Percentiles rank a stretch among this genome's conserved stretches.
phyloP scores from a whole-genome alignment of 805 yeast species.

The Yamadazyma scolyti region DNA sequence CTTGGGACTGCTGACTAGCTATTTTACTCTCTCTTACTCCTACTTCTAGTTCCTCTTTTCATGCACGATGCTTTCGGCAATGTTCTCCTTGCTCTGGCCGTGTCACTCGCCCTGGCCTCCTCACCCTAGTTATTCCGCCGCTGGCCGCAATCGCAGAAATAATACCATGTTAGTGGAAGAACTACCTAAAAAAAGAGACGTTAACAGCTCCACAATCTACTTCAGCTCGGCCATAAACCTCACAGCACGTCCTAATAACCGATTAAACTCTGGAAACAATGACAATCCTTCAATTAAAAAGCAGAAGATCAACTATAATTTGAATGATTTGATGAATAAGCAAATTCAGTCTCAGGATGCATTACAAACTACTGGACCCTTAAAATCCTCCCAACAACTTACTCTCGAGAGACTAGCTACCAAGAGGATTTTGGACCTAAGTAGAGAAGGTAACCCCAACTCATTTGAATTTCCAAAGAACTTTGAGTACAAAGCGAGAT shows the following conservation, averaged over 20 bases:
- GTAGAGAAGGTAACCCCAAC: constrained; percentile 24
- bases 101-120: too few relatives aligned
- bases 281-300: constrained; percentile 27
- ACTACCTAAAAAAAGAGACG: constrained; percentile 29
- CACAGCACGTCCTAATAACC: constrained; percentile 30
- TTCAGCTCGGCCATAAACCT: constrained; percentile 40
- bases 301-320: constrained; percentile 42
- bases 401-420: constrained; percentile 37
- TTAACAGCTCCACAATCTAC: constrained; percentile 34
- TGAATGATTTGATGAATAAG: constrained; percentile 39
- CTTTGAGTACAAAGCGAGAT: constrained; percentile 27
- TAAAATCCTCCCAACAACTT: constrained; percentile 39
- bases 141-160: background rate
- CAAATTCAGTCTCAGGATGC: constrained; percentile 33
- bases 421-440: constrained; percentile 32
- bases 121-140: too few relatives aligned
- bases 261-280: constrained; percentile 12
- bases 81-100: too few relatives aligned
- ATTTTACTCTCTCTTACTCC: too few relatives aligned
- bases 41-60: too few relatives aligned
- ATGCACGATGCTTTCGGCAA: too few relatives aligned
- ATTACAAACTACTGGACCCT: constrained; percentile 26
- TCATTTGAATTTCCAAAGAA: constrained; percentile 42
- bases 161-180: constrained; percentile 45
- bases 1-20: too few relatives aligned